Evolutionary conservation across 1,139 yeast species (phyloP), one percentile per base, ranked within the genome.

Genomic region (Arxiozyma slooffiae): DNA sequence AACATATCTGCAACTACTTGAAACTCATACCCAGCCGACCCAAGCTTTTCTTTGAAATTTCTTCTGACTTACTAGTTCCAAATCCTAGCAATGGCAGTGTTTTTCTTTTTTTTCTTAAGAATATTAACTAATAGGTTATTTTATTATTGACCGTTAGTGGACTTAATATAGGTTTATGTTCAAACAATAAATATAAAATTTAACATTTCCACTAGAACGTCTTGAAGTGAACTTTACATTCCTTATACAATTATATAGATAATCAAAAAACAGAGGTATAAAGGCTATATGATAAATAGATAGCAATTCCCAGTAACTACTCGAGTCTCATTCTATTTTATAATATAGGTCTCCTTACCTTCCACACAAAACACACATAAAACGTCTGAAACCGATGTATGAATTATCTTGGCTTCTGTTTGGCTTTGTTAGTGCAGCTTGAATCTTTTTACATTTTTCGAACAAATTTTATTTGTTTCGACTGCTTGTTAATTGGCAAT

Each of bases 1-100:
- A 90, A 90, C 97, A 90, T 89, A 60, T 94, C 96, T 30, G 97
- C 89, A 60, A 90, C 96, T 83, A 90, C 84, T 67, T 90, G 97
- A 60, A 90, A 79, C 71, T 90, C 97, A 47, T 85, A 78, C 67
- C 82, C 88, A 50, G 97, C 97, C 62, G 94, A 96, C 61, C 77
- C 76, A 55, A 85, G 74, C 70, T 85, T 85, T 67, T 83, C 89
- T 60, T 82, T 85, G 88, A 78, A 41, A 85, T 75, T 56, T 81
- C 66, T 68, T 82, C 87, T 57, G 90, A 89, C 59, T 82, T 73
- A 56, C 88, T 86, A 52, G 80, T 76, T 62, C 96, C 95, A 61
- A 92, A 78, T 67, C 98, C 98, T 67, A 90, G 80, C 67, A 81
- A 82, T 55, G 88, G 82, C 87, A 82, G 80, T n/a, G n/a, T n/a